phyloP scores from a whole-genome alignment of 345 rosid genomes.

The Brassica nigra region DNA sequence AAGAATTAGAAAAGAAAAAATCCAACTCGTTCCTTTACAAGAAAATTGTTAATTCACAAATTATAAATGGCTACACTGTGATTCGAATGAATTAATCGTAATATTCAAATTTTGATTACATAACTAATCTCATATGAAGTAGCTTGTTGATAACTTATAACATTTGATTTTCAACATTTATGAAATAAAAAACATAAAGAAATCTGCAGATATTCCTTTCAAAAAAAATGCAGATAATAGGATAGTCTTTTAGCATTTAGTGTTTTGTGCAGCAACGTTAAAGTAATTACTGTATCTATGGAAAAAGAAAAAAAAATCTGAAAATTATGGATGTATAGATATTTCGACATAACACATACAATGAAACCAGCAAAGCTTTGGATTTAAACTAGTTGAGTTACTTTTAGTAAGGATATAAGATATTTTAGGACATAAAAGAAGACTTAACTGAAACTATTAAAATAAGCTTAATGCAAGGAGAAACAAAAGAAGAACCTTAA shows the following conservation, averaged over 20 bases:
- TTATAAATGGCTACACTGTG: constrained; percentile 8
- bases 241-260: not conserved
- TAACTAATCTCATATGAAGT: not conserved
- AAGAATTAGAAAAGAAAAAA: not conserved
- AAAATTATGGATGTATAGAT: not conserved
- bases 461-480: constrained; percentile 12
- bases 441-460: constrained; percentile 1
- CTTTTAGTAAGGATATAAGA: constrained; percentile 6
- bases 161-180: not conserved
- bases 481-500: constrained; percentile 17
- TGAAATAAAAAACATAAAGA: not conserved
- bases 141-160: not conserved
- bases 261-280: not conserved
- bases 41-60: not conserved
- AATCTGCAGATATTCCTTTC: not conserved
- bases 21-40: not conserved
- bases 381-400: not conserved
- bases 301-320: not conserved
- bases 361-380: constrained; percentile 12
- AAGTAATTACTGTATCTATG: not conserved
- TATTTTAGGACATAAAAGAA: constrained; percentile 8
- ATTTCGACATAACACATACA: not conserved
- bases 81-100: not conserved
- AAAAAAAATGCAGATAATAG: not conserved
- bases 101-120: not conserved